Conservation (phyloP, 805 yeast genomes). For the Wickerhamiella australiensis region DNA sequence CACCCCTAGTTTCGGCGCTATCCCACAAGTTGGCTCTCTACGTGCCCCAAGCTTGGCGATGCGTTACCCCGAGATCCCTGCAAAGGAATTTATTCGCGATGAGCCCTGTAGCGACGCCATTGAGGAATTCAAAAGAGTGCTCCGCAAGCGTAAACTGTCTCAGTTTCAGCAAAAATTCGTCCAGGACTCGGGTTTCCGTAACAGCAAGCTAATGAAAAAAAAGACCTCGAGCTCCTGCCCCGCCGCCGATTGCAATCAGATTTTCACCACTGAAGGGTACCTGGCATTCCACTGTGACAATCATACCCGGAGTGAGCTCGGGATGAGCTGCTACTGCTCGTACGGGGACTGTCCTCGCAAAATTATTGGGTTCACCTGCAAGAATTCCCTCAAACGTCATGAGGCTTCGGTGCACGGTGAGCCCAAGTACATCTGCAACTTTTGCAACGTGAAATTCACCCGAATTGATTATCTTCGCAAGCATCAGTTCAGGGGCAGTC, state of each 20-base stretch:
- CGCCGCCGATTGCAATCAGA: neutral
- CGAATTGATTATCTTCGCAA: neutral
- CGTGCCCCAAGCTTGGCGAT: too few species aligned
- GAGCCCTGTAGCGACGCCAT: neutral
- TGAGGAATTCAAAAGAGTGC: neutral
- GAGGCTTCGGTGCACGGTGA: neutral
- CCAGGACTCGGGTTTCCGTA: neutral
- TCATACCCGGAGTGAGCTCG: neutral
- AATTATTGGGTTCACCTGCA: neutral
- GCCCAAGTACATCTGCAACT: neutral
- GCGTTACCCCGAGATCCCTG: too few species aligned
- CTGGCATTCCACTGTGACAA: neutral
- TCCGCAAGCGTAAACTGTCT: neutral
- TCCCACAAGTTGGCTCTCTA: too few species aligned
- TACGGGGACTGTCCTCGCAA: neutral
- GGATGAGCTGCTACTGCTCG: neutral
- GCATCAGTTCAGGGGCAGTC: neutral
- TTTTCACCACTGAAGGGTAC: neutral
- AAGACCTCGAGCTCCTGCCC: neutral
- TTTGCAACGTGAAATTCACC: neutral
- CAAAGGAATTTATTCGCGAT: too few species aligned
- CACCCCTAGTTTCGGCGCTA: too few species aligned
- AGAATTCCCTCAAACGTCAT: neutral
- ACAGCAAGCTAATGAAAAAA: neutral
- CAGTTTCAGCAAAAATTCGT: neutral